Evolutionary conservation across 495 filamentous ascomycete genomes (phyloP), one percentile per base, ranked within the genome.

Genomic region (Penicillium antarcticum): DNA sequence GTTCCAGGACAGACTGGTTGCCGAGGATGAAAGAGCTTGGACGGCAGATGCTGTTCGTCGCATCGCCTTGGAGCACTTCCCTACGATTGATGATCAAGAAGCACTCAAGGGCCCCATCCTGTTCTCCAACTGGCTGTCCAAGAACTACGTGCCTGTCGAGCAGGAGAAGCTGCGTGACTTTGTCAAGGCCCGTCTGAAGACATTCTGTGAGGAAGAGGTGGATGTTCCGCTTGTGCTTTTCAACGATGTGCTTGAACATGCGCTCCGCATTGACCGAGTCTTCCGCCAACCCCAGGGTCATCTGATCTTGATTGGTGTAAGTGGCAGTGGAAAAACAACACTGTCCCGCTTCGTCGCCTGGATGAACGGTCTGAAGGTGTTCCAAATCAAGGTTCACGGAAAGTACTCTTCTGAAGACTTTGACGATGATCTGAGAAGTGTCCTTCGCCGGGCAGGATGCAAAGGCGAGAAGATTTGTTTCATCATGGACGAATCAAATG

Each of bases 401-500:
- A 97, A 91, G 67, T 99, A 99, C 67, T 96, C 94, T 19, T 89
- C 90, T 11, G 94, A 96, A 67, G 94, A 99, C 72, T 99, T 99
- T 65, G 94, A 99, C 65, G 95, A 99, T 40, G 94, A 99, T 70
- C 75, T 99, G 8, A 79, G 95, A 45, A 92, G 89, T 63, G 92
- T 99, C 11, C 83, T 99, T 16, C 88, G 95, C 49, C 82, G 94
- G 39, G 92, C 88, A 55, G 94, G 94, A 42, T 97, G 95, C 75
- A 97, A 95, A 71, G 94, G 94, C 31, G 94, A 99, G 67, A 99
- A 97, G 77, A 95, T 99, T 35, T 97, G 95, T 75, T 99, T 99
- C 73, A 95, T 99, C 72, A 96, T 99, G 94, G 94, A 99, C 60
- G 94, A 99, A 76, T 87, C 91, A 6, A 99, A 99, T 61, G 94